phyloP scores from a whole-genome alignment of 75 land plant species.

The Selaginella moellendorffii region DNA sequence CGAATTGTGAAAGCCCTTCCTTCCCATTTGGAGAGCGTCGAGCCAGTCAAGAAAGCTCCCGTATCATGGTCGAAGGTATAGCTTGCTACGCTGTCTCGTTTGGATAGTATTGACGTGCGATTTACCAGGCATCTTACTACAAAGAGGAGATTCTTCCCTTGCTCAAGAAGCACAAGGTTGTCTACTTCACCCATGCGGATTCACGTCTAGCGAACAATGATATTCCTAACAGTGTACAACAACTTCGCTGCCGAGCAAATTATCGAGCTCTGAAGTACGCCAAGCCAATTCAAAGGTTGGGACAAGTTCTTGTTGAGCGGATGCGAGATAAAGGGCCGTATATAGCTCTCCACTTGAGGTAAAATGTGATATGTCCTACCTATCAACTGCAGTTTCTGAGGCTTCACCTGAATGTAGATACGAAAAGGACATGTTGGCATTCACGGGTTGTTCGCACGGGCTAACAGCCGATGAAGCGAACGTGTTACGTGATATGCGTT shows the following conservation, averaged over 20 bases:
- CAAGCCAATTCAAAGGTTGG: slow-evolving; percentile 36
- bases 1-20: slow-evolving; percentile 60
- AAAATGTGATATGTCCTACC: slow-evolving; percentile 14
- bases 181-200: slow-evolving; percentile 51
- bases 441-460: slow-evolving; percentile 84
- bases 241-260: slow-evolving; percentile 57
- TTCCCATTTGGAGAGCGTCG: slow-evolving; percentile 18
- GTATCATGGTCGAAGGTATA: slow-evolving; percentile 92
- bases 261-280: slow-evolving; percentile 45
- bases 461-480: slow-evolving; percentile 61
- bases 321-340: slow-evolving; percentile 26
- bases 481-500: slow-evolving; percentile 60
- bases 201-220: slow-evolving; percentile 68
- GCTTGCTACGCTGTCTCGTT: background rate
- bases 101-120: slow-evolving; percentile 20
- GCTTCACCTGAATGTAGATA: slow-evolving; percentile 17
- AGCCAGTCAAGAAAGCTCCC: slow-evolving; percentile 63
- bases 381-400: background rate
- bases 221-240: slow-evolving; percentile 35
- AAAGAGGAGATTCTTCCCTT: slow-evolving; percentile 23
- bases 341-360: slow-evolving; percentile 78
- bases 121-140: slow-evolving; percentile 51
- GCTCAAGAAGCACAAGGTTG: slow-evolving; percentile 49
- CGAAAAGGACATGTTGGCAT: slow-evolving; percentile 97
- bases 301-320: slow-evolving; percentile 30